Evolutionary conservation across 2,329 filamentous ascomycete genomes (phyloP).

Genomic region (Fusarium citri): DNA sequence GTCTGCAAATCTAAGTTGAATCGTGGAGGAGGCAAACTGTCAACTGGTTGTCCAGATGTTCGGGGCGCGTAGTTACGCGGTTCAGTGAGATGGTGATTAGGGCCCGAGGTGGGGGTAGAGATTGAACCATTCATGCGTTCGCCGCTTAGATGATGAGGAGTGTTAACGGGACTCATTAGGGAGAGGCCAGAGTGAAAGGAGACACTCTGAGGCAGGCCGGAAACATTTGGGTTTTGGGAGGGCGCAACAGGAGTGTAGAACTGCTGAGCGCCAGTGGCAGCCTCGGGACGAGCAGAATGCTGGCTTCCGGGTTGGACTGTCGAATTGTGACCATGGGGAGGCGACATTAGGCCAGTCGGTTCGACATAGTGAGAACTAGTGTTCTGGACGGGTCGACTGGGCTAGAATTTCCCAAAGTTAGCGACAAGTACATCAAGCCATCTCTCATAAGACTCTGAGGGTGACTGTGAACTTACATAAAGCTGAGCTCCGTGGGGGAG

Average conservation of each 20-base stretch:
- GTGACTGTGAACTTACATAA: slow-evolving; percentile 16
- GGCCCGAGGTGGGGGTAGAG: slow-evolving; percentile 24
- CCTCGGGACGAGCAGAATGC: slow-evolving; percentile 3
- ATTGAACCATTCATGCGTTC: not conserved
- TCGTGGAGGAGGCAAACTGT: slow-evolving; percentile 52
- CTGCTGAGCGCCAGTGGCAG: slow-evolving; percentile 16
- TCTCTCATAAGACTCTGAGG: not conserved
- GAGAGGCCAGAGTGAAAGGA: slow-evolving; percentile 27
- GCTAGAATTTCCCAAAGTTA: slow-evolving; percentile 13
- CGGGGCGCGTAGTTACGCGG: slow-evolving; percentile 58
- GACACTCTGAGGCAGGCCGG: slow-evolving; percentile 29
- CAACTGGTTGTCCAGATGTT: slow-evolving; percentile 43
- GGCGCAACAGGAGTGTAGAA: slow-evolving; percentile 18
- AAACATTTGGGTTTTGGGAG: slow-evolving; percentile 11
- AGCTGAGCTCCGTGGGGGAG: slow-evolving; percentile 17
- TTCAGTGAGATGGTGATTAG: slow-evolving; percentile 50
- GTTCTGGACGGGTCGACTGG: not conserved
- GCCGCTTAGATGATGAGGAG: slow-evolving; percentile 29
- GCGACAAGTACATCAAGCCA: not conserved
- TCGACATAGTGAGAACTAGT: not conserved
- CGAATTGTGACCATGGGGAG: slow-evolving; percentile 14
- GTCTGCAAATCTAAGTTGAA: slow-evolving; percentile 48
- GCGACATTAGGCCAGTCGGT: slow-evolving; percentile 7
- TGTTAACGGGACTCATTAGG: slow-evolving; percentile 31
- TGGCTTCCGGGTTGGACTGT: slow-evolving; percentile 4